Evolutionary conservation across 1,284 basidiomycete genomes (phyloP).

Genomic region (Boletus sp.): DNA sequence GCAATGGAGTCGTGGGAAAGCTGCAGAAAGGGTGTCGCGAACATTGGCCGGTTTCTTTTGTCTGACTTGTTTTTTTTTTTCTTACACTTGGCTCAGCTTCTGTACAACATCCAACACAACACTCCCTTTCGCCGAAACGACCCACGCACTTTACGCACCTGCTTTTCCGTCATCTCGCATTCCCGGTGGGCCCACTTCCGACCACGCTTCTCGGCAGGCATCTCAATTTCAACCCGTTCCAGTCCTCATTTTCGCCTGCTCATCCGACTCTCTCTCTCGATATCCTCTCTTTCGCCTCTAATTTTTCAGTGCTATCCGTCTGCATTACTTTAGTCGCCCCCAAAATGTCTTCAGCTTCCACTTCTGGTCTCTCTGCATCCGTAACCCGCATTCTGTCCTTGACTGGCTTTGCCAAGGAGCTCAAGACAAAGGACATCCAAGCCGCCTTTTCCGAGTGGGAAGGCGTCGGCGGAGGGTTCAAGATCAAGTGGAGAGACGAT

Average conservation of each 20-base stretch:
- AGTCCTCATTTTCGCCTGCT: conserved; percentile 10
- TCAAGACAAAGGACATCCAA: conserved; percentile 97
- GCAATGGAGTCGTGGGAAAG: conserved; percentile 21
- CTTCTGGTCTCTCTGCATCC: conserved; percentile 83
- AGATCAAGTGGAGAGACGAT: conserved; percentile 99
- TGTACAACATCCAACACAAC: conserved; percentile 32
- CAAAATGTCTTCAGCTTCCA: conserved; percentile 50
- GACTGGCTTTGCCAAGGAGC: conserved; percentile 86
- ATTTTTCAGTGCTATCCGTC: not conserved
- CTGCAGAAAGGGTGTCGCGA: not conserved
- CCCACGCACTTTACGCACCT: conserved; percentile 16
- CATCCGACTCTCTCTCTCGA: conserved; percentile 18
- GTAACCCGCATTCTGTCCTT: conserved; percentile 94
- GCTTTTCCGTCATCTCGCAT: not conserved
- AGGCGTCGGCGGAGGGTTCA: conserved; percentile 83
- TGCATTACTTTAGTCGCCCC: conserved; percentile 9
- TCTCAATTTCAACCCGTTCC: conserved; percentile 15
- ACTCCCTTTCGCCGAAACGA: conserved; percentile 14
- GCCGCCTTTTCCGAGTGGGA: conserved; percentile 90
- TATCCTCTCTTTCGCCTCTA: conserved; percentile 7
- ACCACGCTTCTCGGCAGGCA: conserved; percentile 32
- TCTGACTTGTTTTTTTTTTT: not conserved
- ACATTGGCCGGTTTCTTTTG: not conserved
- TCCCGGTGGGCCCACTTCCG: conserved; percentile 9
- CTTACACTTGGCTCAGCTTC: conserved; percentile 7